Evolutionary conservation across 1,284 basidiomycete genomes (phyloP).

Genomic region (Apiotrichum gamsii): DNA sequence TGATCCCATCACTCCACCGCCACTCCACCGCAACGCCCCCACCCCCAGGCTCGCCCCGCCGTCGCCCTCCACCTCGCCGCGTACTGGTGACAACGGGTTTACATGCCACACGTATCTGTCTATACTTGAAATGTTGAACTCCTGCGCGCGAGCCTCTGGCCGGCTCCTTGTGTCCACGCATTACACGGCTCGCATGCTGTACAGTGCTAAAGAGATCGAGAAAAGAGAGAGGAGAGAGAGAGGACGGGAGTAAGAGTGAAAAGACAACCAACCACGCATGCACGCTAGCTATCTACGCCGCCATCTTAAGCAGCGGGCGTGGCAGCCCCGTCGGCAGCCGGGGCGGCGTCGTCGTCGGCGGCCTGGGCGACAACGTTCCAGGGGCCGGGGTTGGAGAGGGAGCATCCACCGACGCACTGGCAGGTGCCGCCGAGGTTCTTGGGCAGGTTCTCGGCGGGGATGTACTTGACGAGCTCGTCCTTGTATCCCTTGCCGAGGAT

Average conservation of each 20-base stretch:
- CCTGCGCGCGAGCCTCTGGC: too few relatives aligned
- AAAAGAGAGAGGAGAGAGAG: not conserved
- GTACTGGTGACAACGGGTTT: too few relatives aligned
- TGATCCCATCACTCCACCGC: too few relatives aligned
- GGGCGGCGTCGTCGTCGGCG: not conserved
- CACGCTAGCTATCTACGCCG: not conserved
- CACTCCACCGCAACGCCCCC: too few relatives aligned
- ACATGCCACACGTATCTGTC: too few relatives aligned
- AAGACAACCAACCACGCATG: too few relatives aligned
- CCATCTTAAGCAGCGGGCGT: not conserved
- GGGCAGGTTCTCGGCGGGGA: conserved; percentile 76
- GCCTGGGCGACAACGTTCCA: conserved; percentile 59
- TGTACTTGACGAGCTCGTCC: conserved; percentile 67
- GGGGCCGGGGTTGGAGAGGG: conserved; percentile 82
- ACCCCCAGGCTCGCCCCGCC: too few relatives aligned
- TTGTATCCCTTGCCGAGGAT: conserved; percentile 64
- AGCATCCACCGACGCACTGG: conserved; percentile 73
- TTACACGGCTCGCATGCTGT: conserved; percentile 2
- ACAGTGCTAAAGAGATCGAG: conserved; percentile 1
- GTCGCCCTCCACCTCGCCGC: too few relatives aligned
- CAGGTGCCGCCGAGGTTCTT: conserved; percentile 79
- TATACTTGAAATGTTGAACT: too few relatives aligned
- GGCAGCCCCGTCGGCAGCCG: not conserved
- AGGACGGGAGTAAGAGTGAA: not conserved
- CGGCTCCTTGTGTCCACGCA: not conserved